Percentiles rank a stretch among this genome's conserved stretches.
Evolutionary conservation across 2,329 filamentous ascomycete species (phyloP).

Genomic region (Coccinonectria pachysandricola): DNA sequence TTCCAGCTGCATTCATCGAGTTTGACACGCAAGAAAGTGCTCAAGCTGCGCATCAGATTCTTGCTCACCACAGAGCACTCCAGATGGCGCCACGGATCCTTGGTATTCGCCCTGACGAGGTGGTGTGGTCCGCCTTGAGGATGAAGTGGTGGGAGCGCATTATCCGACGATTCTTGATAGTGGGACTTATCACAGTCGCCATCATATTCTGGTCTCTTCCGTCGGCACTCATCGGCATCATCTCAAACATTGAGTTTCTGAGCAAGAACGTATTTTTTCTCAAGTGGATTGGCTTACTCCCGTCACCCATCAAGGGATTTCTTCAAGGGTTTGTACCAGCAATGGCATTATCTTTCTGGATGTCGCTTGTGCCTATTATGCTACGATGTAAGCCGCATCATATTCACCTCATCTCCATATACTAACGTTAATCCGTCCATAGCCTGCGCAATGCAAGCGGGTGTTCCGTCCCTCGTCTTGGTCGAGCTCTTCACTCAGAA

Average conservation of each 20-base stretch:
- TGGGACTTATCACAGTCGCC: conserved; percentile 62
- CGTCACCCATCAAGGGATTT: conserved; percentile 62
- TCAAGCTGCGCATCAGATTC: conserved; percentile 74
- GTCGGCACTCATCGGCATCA: conserved; percentile 68
- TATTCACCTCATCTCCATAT: fast-evolving
- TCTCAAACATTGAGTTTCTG: conserved; percentile 74
- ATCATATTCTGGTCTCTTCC: conserved; percentile 80
- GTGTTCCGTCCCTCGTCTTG: conserved; percentile 67
- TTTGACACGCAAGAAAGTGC: conserved; percentile 76
- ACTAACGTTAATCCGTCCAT: conserved; percentile 4
- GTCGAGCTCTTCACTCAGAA: conserved; percentile 87
- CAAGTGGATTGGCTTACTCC: conserved; percentile 62
- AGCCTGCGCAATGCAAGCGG: conserved; percentile 69
- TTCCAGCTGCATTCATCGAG: conserved; percentile 81
- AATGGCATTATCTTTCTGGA: conserved; percentile 68
- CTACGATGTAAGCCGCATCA: conserved; percentile 47
- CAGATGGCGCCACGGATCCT: conserved; percentile 82
- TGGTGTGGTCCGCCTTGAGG: conserved; percentile 78
- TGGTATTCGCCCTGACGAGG: conserved; percentile 68
- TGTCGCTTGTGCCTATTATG: conserved; percentile 75
- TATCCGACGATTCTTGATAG: conserved; percentile 56
- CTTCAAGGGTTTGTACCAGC: conserved; percentile 77
- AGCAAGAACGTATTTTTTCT: conserved; percentile 55
- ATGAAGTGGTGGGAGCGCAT: conserved; percentile 83
- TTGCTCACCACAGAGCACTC: conserved; percentile 77